Base-by-base conservation (phyloP, 2,329 filamentous ascomycete species). In the Westerdykella ornata region DNA sequence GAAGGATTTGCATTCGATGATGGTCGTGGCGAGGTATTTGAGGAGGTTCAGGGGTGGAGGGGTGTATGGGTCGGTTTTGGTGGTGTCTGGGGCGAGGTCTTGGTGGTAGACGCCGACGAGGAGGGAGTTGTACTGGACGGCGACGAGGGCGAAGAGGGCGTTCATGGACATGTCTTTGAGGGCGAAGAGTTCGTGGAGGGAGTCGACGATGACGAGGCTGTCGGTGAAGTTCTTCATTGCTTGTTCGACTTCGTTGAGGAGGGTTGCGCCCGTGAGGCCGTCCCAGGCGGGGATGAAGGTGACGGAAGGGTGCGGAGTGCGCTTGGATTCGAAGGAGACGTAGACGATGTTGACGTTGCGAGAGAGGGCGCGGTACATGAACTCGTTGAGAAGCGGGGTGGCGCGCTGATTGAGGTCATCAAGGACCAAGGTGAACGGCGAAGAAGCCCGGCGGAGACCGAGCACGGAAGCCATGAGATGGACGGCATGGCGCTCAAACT, bases 391-490 rank as follows among this genome's bases (percentile, higher is more conserved):
- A 3, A 95, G 68, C 0, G 82, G 81, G 20, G 72, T 74, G 5
- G 81, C 85, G 18, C 82, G 80, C 67, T 95, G 88, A 68, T 94
- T 88, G 20, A 96, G 72, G 26, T 76, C 86, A 65, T 97, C 90
- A 42, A 95, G 73, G 3, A 96, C 68, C 18, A 97, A 72, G 0
- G 89, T 96, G 57, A 97, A 80, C 2, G 90, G 90, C 37, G 88
- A 94, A 12, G 84, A 81, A 42, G 80, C 81, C 64, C 92, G 85
- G 47, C 87, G 78, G 42, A 87, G 72, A 58, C 82, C 86, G 48
- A 95, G 73, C 2, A 95, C 72, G 59, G 88, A 89, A 48, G 88
- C 85, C 41, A 95, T 81, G 2, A 94, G 73, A 2, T 94, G 77
- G 16, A 94, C 70, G 62, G 88, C 89, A 66, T 95, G 88, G 15